Conservation (phyloP, 176 grass and related monocot species). For the Oryza meyeriana region DNA sequence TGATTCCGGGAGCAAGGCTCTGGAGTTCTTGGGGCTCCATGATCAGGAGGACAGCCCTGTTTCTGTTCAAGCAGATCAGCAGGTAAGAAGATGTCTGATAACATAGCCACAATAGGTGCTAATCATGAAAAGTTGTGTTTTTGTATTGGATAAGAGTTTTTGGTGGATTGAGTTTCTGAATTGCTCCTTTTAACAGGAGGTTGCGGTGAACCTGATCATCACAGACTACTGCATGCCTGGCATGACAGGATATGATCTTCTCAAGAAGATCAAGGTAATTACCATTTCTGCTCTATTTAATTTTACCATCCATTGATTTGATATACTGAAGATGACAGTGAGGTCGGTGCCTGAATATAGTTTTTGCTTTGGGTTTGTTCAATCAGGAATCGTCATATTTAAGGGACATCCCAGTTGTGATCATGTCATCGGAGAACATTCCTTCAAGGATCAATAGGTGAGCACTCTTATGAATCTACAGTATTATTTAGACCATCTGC, state of each 20-base stretch:
- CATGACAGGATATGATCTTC: slow-evolving; percentile 94
- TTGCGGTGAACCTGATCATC: slow-evolving; percentile 91
- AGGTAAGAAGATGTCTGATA: slow-evolving; percentile 40
- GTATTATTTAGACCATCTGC: neutral
- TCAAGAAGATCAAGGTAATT: slow-evolving; percentile 90
- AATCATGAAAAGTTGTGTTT: neutral
- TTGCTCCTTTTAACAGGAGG: slow-evolving; percentile 50
- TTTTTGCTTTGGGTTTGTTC: slow-evolving; percentile 6
- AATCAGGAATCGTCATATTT: slow-evolving; percentile 72
- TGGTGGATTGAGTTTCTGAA: too few relatives aligned
- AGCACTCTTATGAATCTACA: slow-evolving; percentile 8
- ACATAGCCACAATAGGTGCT: neutral
- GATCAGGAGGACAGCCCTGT: slow-evolving; percentile 20
- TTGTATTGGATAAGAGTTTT: neutral
- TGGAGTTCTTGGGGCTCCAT: slow-evolving; percentile 71
- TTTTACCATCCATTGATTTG: slow-evolving; percentile 3
- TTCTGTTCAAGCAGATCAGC: slow-evolving; percentile 44
- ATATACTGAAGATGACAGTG: slow-evolving; percentile 1
- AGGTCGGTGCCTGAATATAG: neutral
- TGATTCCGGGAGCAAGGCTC: slow-evolving; percentile 84
- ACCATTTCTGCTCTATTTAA: neutral
- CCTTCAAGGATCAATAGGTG: slow-evolving; percentile 95
- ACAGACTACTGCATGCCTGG: slow-evolving; percentile 98
- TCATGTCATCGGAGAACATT: slow-evolving; percentile 97
- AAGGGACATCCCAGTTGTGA: slow-evolving; percentile 85